These are phyloP conservation scores for Stephania yunnanensis DNA, from an alignment of 164 flowering plant genomes.

Conservation along the genomic window DNA sequence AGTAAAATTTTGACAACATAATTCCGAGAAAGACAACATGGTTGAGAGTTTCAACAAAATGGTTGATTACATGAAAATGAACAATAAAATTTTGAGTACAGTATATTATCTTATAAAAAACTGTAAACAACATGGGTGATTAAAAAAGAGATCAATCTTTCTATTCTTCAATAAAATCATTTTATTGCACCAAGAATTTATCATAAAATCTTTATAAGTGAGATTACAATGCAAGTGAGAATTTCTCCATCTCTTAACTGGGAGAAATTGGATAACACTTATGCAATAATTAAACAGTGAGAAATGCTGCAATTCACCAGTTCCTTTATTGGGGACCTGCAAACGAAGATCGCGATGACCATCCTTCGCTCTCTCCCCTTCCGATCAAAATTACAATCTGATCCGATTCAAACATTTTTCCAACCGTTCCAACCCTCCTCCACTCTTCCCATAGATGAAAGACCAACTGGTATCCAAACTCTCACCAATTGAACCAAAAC, in stretches of 20 bases:
- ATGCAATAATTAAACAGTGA: neutral
- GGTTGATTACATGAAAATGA: too few relatives aligned
- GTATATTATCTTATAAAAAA: too few relatives aligned
- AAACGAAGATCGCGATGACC: neutral
- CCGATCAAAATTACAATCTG: neutral
- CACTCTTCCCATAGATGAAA: neutral
- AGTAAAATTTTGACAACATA: too few relatives aligned
- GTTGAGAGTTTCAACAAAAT: too few relatives aligned
- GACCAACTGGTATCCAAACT: constrained; percentile 3
- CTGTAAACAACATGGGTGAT: too few relatives aligned
- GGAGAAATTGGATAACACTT: neutral
- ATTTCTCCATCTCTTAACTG: neutral
- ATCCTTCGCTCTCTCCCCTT: neutral
- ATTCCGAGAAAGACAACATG: too few relatives aligned
- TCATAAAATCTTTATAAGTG: neutral
- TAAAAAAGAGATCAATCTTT: neutral
- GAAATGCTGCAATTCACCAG: neutral
- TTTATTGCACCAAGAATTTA: neutral
- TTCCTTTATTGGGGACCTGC: neutral
- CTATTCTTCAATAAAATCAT: neutral
- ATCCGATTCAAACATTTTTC: neutral
- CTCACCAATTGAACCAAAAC: constrained; percentile 11
- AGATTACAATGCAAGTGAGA: neutral
- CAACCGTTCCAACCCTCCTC: neutral
- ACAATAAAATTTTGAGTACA: too few relatives aligned